These are phyloP conservation scores for Verbena officinalis DNA, from an alignment of 257 asterid genomes.

Conservation along the genomic window DNA sequence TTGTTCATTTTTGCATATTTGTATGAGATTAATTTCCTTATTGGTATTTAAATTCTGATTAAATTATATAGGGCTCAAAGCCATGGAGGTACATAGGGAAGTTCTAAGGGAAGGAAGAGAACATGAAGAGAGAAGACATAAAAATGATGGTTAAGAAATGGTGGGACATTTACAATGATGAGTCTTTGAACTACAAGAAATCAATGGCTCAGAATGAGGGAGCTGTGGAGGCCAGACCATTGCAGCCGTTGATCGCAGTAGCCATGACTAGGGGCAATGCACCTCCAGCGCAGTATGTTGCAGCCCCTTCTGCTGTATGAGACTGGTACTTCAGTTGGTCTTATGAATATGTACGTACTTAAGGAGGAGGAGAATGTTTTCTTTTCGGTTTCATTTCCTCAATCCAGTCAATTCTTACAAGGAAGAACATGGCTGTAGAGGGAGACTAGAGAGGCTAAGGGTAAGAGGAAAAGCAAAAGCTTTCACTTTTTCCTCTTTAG, in stretches of 20 bases:
- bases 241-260: slow-evolving; percentile 49
- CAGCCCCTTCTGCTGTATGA: slow-evolving; percentile 55
- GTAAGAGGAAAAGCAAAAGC: too few species aligned
- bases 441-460: background rate
- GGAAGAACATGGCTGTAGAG: background rate
- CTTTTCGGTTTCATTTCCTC: background rate
- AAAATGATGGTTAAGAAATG: slow-evolving; percentile 51
- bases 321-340: background rate
- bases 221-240: slow-evolving; percentile 14
- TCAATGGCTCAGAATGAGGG: slow-evolving; percentile 18
- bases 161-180: slow-evolving; percentile 53
- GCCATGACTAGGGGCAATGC: slow-evolving; percentile 37
- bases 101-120: slow-evolving; percentile 47
- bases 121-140: slow-evolving; percentile 55
- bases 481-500: background rate
- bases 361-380: background rate
- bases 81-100: slow-evolving; percentile 58
- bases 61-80: slow-evolving; percentile 43
- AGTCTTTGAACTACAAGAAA: slow-evolving; percentile 39
- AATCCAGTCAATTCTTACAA: background rate
- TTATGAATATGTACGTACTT: background rate
- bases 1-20: background rate
- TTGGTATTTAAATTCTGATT: background rate
- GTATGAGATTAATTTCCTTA: background rate
- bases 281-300: slow-evolving; percentile 23